Conservation (phyloP, 805 yeast species). For the Phaffomyces antillensis region DNA sequence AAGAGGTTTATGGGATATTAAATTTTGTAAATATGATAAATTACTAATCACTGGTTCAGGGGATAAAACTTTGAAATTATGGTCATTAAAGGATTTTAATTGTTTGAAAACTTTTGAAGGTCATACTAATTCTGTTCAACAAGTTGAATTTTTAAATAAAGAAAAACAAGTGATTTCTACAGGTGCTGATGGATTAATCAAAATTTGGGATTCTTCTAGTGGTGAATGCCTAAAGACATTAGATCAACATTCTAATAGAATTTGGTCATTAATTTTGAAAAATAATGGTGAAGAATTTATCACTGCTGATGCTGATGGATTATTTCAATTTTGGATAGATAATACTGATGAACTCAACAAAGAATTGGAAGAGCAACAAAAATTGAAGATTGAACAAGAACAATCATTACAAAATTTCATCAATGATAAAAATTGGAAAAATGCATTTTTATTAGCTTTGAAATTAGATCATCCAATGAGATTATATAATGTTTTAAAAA, state of each 20-base stretch:
- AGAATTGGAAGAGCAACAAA: conserved; percentile 42
- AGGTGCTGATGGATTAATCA: conserved; percentile 93
- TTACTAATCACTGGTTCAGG: conserved; percentile 80
- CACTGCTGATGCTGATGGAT: conserved; percentile 94
- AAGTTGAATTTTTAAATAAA: conserved; percentile 61
- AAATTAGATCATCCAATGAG: conserved; percentile 87
- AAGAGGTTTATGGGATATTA: conserved; percentile 91
- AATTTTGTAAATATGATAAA: conserved; percentile 75
- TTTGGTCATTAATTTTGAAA: conserved; percentile 78
- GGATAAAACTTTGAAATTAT: conserved; percentile 81
- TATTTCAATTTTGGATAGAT: conserved; percentile 83
- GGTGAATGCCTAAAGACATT: conserved; percentile 81
- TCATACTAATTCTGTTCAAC: conserved; percentile 86
- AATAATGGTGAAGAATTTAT: conserved; percentile 64
- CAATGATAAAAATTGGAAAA: conserved; percentile 69
- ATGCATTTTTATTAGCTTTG: conserved; percentile 81
- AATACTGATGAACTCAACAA: conserved; percentile 67
- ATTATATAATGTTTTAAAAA: conserved; percentile 67
- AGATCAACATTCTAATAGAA: conserved; percentile 90
- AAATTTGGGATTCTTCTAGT: conserved; percentile 74
- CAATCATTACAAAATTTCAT: conserved; percentile 78
- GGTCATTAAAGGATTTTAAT: conserved; percentile 76
- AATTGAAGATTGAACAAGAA: conserved; percentile 70
- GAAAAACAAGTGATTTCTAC: conserved; percentile 61
- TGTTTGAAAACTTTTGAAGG: conserved; percentile 87